Evolutionary conservation across 176 grass and related monocot species (phyloP), one percentile per base, ranked within the genome.

Genomic region (Ampelocalamus luodianensis): DNA sequence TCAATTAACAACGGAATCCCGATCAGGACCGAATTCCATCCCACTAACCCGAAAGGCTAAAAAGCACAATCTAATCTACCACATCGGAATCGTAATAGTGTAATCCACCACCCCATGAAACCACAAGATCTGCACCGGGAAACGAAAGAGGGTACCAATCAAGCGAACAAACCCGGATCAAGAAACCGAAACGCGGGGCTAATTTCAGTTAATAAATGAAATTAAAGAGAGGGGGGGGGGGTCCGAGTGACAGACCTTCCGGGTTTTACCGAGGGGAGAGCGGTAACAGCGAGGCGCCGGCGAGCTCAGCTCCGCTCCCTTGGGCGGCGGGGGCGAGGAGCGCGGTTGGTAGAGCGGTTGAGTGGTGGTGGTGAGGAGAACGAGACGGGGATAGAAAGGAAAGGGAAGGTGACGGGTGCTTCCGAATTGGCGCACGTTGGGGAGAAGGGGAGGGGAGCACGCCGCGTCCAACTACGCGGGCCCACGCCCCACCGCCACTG

Each of bases 341-440:
- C 32, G 74, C 61, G 79, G 72, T 62, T 70, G 79, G 62, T 82
- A 68, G 74, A 37, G 81, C 37, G 20, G 49, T 27, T 4, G 65
- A 53, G 70, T 34, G 77, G 42, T 2, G 40, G 42, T 62, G 32
- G 48, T 10, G 59, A 59, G 42, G 50, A 73, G 43, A 45, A 39
- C 5, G 38, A 11, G 43, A 45, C 11, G 64, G 11, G 51, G 56
- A 71, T 64, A 67, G 22, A 45, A 45, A 12, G 58, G 6, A 9
- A 44, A 10, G 40, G 16, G 49, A 17, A 51, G 49, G 14, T 5
- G 5, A 17, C 5, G 49, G 77, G 16, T 26, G 60, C 48, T 68
- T 58, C n/a, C 23, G 54, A 72, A 73, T 65, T 80, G 56, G 76
- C 76, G 76, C 84, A 85, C 83, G 74, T 78, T 40, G 36, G 43